These are phyloP conservation scores for Trichoderma erinaceum DNA, from an alignment of 495 filamentous ascomycete species.

Conservation along the genomic window DNA sequence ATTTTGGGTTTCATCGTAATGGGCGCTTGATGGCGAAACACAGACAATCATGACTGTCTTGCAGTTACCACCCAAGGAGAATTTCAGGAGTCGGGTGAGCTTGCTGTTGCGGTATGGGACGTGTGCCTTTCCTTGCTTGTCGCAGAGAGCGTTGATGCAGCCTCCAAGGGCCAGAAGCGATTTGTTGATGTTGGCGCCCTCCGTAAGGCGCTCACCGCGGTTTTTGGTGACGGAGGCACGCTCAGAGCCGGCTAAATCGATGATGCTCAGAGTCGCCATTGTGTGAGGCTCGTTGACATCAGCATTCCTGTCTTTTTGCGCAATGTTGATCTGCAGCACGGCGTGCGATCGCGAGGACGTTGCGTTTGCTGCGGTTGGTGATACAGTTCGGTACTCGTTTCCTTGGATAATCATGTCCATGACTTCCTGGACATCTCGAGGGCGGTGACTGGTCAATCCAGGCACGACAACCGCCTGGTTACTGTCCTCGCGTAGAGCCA, in stretches of 20 bases:
- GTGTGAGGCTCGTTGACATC: conserved; percentile 91
- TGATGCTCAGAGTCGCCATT: conserved; percentile 96
- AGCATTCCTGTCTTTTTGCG: conserved; percentile 89
- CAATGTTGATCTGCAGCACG: conserved; percentile 96
- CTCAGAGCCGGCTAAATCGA: conserved; percentile 94
- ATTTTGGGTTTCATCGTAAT: conserved; percentile 98
- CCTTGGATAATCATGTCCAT: conserved; percentile 99
- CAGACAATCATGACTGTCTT: conserved; percentile 99
- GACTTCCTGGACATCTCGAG: conserved; percentile 77
- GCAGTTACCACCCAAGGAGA: conserved; percentile 95
- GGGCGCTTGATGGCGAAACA: conserved; percentile 90
- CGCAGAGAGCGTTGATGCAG: conserved; percentile 98
- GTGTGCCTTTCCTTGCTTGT: conserved; percentile 86
- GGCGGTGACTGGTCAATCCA: conserved; percentile 86
- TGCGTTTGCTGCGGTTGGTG: conserved; percentile 94
- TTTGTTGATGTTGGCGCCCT: conserved; percentile 99
- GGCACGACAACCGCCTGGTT: conserved; percentile 91
- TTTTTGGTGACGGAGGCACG: conserved; percentile 97
- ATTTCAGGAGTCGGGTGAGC: conserved; percentile 91
- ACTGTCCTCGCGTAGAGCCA: conserved; percentile 92
- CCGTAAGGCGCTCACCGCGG: conserved; percentile 79
- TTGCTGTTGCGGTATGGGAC: conserved; percentile 98
- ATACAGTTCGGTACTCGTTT: conserved; percentile 92
- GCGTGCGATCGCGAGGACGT: conserved; percentile 97
- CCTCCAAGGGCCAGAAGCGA: conserved; percentile 90